phyloP scores from a whole-genome alignment of 2,329 filamentous ascomycete genomes.

The Botryotinia convoluta region DNA sequence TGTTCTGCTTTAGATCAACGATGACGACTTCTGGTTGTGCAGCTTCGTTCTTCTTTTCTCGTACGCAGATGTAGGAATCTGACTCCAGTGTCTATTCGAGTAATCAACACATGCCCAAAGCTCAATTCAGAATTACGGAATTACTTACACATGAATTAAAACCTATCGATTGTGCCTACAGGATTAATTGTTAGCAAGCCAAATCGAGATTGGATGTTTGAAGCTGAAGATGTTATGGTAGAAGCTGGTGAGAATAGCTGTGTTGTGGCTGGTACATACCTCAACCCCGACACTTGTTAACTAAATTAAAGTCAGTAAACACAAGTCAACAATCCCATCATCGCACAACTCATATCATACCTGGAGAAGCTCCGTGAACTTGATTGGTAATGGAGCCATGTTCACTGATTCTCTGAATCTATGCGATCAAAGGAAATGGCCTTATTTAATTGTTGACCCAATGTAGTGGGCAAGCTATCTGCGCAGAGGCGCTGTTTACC shows the following conservation, averaged over 20 bases:
- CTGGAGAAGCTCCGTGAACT: conserved; percentile 89
- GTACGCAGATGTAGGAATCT: conserved; percentile 92
- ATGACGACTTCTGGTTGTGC: conserved; percentile 93
- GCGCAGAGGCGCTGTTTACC: conserved; percentile 20
- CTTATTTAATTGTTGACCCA: conserved; percentile 22
- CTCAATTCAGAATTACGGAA: conserved; percentile 19
- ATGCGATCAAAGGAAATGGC: conserved; percentile 31
- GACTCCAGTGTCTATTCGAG: conserved; percentile 85
- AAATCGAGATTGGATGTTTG: conserved; percentile 16
- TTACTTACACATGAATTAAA: conserved; percentile 80
- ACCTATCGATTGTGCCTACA: conserved; percentile 69
- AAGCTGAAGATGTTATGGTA: conserved; percentile 24
- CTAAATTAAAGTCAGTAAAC: conserved; percentile 40
- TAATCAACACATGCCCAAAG: conserved; percentile 21
- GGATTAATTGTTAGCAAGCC: conserved; percentile 36
- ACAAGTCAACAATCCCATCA: conserved; percentile 56
- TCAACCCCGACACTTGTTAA: conserved; percentile 53
- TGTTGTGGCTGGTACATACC: conserved; percentile 43
- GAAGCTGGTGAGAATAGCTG: conserved; percentile 25
- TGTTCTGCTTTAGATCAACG: conserved; percentile 94
- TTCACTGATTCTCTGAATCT: conserved; percentile 22
- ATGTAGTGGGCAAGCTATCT: conserved; percentile 16
- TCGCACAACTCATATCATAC: conserved; percentile 81
- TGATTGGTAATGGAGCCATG: conserved; percentile 69
- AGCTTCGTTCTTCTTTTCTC: conserved; percentile 85